Base-by-base conservation (phyloP, 345 rosid genomes). In the Cardiospermum halicacabum region DNA sequence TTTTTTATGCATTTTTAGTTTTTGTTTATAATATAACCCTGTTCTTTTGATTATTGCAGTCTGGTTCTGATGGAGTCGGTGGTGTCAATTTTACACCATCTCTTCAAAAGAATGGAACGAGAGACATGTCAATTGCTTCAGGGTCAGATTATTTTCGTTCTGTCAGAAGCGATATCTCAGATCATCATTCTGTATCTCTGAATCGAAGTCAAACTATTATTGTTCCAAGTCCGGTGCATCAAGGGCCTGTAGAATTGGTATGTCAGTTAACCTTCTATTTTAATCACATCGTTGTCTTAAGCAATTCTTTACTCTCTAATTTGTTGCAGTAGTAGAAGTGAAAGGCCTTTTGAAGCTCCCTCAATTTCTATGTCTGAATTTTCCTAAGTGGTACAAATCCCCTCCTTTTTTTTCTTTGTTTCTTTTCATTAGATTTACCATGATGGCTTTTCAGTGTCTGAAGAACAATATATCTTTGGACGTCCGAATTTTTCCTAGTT, bases 161-260 rank as follows among this genome's bases (percentile, higher is more conserved):
- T 2, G 66, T 69, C 36, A 76, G 73, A 72, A 76, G 77, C 21
- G 82, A 77, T 21, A 62, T 54, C 54, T 78, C 81, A 21, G 79
- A 78, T 37, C 68, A 72, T 32, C 59, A 22, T 12, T 40, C 50
- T 15, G 16, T 64, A 66, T 66, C 83, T 10, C 50, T 57, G 58
- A 75, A 67, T 58, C 69, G 68, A 74, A 82, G 73, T 60, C 67
- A 76, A 15, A 84, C 82, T 6, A 58, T 76, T 19, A 69, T 82
- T 55, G 80, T 69, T 72, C 78, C 86, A 10, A 73, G 82, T 21
- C 79, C 72, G 9, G 55, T 69, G 42, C 75, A 34, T 43, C 72
- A 73, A 55, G 61, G 55, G 57, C 64, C 81, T 53, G 39, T 27
- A 32, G 76, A 73, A 62, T 51, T 66, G 77, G 86, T 79, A 53